A percentile compares a stretch with the other conserved stretches of the same genome.
phyloP scores from a whole-genome alignment of 1,284 basidiomycete genomes.

The Ustilago hordei region DNA sequence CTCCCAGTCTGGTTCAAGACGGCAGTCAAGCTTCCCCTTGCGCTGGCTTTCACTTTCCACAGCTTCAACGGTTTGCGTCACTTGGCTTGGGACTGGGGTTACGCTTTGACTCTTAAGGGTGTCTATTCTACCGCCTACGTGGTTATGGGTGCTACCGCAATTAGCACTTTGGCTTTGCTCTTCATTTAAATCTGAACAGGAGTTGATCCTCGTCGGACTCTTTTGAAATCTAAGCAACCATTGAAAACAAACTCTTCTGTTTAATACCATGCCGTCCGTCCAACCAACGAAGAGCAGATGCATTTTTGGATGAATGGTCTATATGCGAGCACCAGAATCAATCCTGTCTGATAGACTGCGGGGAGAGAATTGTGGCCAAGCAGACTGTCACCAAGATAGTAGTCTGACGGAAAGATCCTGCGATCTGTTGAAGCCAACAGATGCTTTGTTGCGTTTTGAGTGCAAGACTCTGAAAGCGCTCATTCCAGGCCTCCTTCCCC shows the following conservation, averaged over 20 bases:
- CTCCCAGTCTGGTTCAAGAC: conserved; percentile 70
- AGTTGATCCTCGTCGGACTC: neutral
- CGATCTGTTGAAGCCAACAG: too few species aligned
- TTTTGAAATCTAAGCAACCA: neutral
- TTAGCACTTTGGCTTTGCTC: conserved; percentile 54
- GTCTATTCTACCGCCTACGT: conserved; percentile 63
- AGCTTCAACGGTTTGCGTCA: conserved; percentile 90
- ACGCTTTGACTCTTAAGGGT: conserved; percentile 70
- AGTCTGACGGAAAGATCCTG: too few species aligned
- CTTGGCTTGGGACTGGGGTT: conserved; percentile 88
- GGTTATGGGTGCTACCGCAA: conserved; percentile 56
- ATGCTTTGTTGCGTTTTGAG: too few species aligned
- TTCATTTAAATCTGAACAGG: conserved; percentile 41
- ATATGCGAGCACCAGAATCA: too few species aligned
- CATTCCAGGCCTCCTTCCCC: too few species aligned
- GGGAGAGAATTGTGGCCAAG: too few species aligned
- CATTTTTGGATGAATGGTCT: too few species aligned
- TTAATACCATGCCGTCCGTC: too few species aligned
- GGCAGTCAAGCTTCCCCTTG: conserved; percentile 56
- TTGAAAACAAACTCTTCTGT: neutral
- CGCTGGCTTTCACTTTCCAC: conserved; percentile 76
- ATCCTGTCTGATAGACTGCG: too few species aligned
- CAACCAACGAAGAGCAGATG: too few species aligned
- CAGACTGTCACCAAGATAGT: too few species aligned
- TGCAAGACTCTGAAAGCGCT: too few species aligned